Evolutionary conservation across 306 rosid genomes (phyloP), one percentile per base, ranked within the genome.

Genomic region (Inga oerstediana): DNA sequence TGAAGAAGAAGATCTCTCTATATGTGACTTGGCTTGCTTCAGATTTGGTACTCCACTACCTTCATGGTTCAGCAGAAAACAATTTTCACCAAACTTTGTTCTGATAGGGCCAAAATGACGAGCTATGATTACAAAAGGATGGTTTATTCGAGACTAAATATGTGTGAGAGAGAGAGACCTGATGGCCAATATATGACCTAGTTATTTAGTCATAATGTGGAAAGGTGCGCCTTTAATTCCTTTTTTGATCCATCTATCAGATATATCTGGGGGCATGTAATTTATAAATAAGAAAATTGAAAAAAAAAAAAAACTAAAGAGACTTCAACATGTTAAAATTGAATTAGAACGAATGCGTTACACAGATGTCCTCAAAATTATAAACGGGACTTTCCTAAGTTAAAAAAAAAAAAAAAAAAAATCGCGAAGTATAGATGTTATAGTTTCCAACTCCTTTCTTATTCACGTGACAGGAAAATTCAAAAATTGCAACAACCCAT

Each of bases 101-200:
- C 17, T 64, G 69, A 32, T 30, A 64, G 39, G 69, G 34, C 20
- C 19, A 10, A 64, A 64, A 64, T 62, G 7, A 11, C 17, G 32
- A 10, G 37, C 37, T 62, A 11, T 72, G 76, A 72, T 72, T 72
- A 72, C 58, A 13, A 72, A 72, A 72, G 76, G 59, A 24, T 45
- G 76, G 58, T 45, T 45, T 13, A 72, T 45, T 24, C 45, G 39
- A 24, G 61, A 72, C 77, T 9, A 45, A 4, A 69, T 68, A 8
- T 19, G 3, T 8, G 0, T 9, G 12, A 32, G 46, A 8, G 46
- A 39, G 43, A 6, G 43, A 6, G 43, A 39, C 8, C 43, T 39
- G 8, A 39, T 5, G 8, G 8, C 8, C 43, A 39, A 6, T 19
- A 19, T 56, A 20, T 19, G 59, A 46, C n/a, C 59, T 45, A 46